Evolutionary conservation across 768 basidiomycete species (phyloP).

Genomic region (Russula virescens): DNA sequence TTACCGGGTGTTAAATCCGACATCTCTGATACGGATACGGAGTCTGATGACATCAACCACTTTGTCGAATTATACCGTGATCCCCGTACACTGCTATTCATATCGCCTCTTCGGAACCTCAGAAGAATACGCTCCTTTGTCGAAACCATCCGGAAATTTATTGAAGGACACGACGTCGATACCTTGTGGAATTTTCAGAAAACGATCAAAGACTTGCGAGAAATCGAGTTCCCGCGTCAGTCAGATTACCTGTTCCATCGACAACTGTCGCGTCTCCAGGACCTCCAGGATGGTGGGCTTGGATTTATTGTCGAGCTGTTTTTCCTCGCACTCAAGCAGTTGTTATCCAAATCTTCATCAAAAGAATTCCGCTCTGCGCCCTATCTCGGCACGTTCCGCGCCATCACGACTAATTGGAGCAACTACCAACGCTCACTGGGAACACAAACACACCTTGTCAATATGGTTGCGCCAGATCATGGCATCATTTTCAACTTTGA

Average conservation of each 20-base stretch:
- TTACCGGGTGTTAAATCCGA: not conserved
- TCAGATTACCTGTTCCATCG: not conserved
- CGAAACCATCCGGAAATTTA: not conserved
- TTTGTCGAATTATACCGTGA: not conserved
- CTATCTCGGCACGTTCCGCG: not conserved
- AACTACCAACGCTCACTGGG: not conserved
- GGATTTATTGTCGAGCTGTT: slow-evolving; percentile 1
- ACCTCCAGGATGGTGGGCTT: not conserved
- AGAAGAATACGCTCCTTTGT: not conserved
- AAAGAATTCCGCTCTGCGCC: not conserved
- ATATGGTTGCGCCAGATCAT: not conserved
- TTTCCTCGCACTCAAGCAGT: not conserved
- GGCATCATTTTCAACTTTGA: not conserved
- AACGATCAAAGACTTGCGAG: not conserved
- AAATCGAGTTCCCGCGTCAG: too few relatives aligned
- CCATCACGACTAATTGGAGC: not conserved
- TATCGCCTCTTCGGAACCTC: not conserved
- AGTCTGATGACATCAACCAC: not conserved
- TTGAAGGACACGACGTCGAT: not conserved
- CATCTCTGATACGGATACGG: too few relatives aligned
- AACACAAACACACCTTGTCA: not conserved
- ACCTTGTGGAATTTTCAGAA: not conserved
- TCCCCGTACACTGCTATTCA: not conserved
- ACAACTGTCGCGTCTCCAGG: not conserved
- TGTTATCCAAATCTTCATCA: not conserved